Percentiles rank a stretch among this genome's conserved stretches.
phyloP scores from a whole-genome alignment of 305 asterid species.

The Nicotiana rustica region DNA sequence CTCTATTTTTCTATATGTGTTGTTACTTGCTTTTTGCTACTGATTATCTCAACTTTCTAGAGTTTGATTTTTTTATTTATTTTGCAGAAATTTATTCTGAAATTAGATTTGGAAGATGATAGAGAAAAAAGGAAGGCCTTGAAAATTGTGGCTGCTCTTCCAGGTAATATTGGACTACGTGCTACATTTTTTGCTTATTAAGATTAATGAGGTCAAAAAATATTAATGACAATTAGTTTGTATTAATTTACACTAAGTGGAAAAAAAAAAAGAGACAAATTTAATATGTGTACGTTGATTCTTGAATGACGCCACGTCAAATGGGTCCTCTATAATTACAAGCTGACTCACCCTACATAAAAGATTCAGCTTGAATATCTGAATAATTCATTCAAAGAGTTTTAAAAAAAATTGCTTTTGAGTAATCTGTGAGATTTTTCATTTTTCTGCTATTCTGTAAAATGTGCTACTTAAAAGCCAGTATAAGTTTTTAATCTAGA shows the following conservation, averaged over 20 bases:
- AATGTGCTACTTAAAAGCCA: no score
- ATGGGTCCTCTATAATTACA: conserved; percentile 15
- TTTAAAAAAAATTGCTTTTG: not conserved
- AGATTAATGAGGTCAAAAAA: not conserved
- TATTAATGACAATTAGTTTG: not conserved
- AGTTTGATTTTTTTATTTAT: not conserved
- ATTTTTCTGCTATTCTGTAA: not conserved
- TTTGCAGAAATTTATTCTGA: conserved; percentile 63
- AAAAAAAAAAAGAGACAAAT: not conserved
- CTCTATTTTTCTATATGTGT: not conserved
- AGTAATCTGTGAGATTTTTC: not conserved
- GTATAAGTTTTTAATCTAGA: no score
- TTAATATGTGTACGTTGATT: not conserved
- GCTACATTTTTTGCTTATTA: not conserved
- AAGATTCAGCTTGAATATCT: not conserved
- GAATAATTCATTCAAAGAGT: not conserved
- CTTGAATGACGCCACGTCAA: conserved; percentile 7
- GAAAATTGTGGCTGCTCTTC: conserved; percentile 62
- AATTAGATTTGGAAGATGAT: conserved; percentile 66
- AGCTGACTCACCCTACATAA: not conserved
- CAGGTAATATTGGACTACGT: conserved; percentile 45
- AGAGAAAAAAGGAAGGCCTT: conserved; percentile 66
- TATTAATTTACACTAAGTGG: no score
- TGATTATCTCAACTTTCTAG: not conserved
- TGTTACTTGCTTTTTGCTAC: not conserved